These are phyloP conservation scores for Ceratocystiopsis minuta DNA, from an alignment of 2,329 filamentous ascomycete species.

Conservation along the genomic window DNA sequence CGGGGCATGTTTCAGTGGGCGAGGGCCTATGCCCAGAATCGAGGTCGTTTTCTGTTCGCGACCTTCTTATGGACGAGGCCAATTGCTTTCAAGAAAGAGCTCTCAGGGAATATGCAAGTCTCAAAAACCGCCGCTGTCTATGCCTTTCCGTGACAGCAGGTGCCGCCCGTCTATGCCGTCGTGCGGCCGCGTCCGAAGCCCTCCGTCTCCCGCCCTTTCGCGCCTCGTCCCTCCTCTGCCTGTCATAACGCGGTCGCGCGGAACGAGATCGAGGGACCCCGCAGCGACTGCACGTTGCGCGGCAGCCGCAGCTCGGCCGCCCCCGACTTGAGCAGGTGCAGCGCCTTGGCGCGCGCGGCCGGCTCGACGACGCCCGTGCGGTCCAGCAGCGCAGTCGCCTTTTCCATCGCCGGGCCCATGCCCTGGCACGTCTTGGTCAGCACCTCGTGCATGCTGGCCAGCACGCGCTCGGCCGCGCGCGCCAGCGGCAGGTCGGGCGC, in stretches of 20 bases:
- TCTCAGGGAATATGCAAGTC: too few relatives aligned
- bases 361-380: slow-evolving; percentile 9
- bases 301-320: slow-evolving; percentile 80
- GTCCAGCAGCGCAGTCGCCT: slow-evolving; percentile 17
- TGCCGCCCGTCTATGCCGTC: too few relatives aligned
- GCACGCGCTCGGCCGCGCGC: slow-evolving; percentile 64
- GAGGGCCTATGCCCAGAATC: too few relatives aligned
- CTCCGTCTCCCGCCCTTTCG: too few relatives aligned
- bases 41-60: too few relatives aligned
- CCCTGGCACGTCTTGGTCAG: slow-evolving; percentile 49
- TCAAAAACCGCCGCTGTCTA: too few relatives aligned
- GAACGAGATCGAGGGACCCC: slow-evolving; percentile 47
- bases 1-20: too few relatives aligned
- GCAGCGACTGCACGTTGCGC: slow-evolving; percentile 51
- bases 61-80: too few relatives aligned
- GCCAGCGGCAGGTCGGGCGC: slow-evolving; percentile 64
- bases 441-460: slow-evolving; percentile 84
- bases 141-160: too few relatives aligned
- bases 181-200: too few relatives aligned
- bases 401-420: slow-evolving; percentile 33
- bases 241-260: slow-evolving; percentile 32
- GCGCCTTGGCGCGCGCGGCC: slow-evolving; percentile 33
- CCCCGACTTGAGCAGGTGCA: slow-evolving; percentile 55
- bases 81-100: too few relatives aligned
- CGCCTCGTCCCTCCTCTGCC: not conserved